Base-by-base conservation (phyloP, 1,284 basidiomycete genomes). In the Ceratobasidium sp. region DNA sequence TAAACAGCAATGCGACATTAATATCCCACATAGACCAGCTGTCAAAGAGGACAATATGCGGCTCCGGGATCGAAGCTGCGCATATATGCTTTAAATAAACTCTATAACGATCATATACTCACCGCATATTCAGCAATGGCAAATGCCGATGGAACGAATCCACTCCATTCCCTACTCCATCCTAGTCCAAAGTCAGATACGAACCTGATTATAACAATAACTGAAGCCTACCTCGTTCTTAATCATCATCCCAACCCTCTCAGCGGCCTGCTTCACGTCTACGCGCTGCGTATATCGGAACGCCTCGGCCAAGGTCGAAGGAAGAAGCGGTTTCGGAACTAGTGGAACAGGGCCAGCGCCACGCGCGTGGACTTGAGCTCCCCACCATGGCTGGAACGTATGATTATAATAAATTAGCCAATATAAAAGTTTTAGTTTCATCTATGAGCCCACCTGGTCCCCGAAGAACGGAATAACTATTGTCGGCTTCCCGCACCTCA, bases 391-490 rank as follows among this genome's bases (percentile, higher is more conserved):
- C 86, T 76, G 19, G 5, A 57, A 40, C 17, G 22, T 13, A 19
- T 57, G 77, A 61, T 32, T 22, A 22, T 25, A 15, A 56, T 9
- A 22, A 56, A 22, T 56, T 56, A 4, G 0, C 11, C n/a, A 1
- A 0, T 6, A 40, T 40, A 40, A 1, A 40, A 1, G 37, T 40
- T 40, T 8, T 40, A 37, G 40, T 11, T 49, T 46, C 44, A 25
- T 2, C 0, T 40, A n/a, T 49, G 17, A 79, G n/a, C 83, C 83
- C 81, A 84, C 82, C 80, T 93, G 91, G 80, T 93, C 91, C 0
- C 91, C 91, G 81, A 92, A 92, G 84, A 90, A 92, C 0, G 90
- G 90, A 1, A 91, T 88, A 0, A 92, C 86, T 6, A 91, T 87
- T 0, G 90, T 92, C 0, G 91, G 90, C 11, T 88, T 82, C 0